These are phyloP conservation scores for Ocimum tenuiflorum DNA, from an alignment of 257 asterid genomes.

Conservation along the genomic window DNA sequence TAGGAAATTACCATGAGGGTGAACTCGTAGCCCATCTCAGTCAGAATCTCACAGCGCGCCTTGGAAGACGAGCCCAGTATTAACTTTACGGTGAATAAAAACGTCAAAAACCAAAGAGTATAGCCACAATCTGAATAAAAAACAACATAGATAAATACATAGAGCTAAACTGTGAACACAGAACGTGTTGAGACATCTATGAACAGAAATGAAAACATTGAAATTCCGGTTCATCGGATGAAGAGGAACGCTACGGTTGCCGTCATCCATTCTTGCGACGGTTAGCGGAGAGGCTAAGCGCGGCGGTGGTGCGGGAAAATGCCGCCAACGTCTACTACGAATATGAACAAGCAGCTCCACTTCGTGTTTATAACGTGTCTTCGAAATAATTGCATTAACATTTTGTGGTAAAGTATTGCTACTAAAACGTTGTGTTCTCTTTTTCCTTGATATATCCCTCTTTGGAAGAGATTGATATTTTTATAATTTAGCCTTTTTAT, in stretches of 20 bases:
- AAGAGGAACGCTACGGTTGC: conserved; percentile 23
- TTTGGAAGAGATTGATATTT: too few species aligned
- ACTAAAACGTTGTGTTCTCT: too few species aligned
- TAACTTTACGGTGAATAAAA: conserved; percentile 30
- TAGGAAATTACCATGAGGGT: conserved; percentile 43
- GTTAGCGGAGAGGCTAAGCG: conserved; percentile 36
- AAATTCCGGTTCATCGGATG: conserved; percentile 41
- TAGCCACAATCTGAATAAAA: conserved; percentile 3
- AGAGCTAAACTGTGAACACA: neutral
- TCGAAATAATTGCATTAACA: too few species aligned
- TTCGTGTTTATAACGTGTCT: neutral
- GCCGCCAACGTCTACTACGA: conserved; percentile 21
- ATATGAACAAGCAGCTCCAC: conserved; percentile 4
- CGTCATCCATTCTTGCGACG: conserved; percentile 16
- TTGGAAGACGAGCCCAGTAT: conserved; percentile 78
- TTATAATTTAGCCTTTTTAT: too few species aligned
- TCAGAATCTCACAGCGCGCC: conserved; percentile 62
- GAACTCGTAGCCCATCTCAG: conserved; percentile 72
- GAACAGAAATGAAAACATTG: conserved; percentile 19
- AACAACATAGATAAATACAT: neutral
- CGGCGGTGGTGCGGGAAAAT: neutral
- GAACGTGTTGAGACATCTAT: neutral
- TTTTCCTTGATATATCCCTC: too few species aligned
- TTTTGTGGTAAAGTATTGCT: too few species aligned
- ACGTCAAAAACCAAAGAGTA: neutral